Evolutionary conservation across 2,329 filamentous ascomycete genomes (phyloP).

Genomic region (Talaromyces sp.): DNA sequence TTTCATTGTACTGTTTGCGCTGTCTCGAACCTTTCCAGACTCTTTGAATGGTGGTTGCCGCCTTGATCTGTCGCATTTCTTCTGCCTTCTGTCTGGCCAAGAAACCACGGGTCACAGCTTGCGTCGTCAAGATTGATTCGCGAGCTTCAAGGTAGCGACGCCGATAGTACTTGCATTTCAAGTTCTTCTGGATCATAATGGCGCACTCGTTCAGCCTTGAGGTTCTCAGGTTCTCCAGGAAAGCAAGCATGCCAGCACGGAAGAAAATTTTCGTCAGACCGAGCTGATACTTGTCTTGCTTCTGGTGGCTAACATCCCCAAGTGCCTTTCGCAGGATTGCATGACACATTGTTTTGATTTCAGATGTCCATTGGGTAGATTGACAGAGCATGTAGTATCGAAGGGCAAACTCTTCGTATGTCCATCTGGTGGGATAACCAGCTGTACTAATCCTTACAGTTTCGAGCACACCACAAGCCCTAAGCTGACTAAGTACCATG

Average conservation of each 20-base stretch:
- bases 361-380: slow-evolving; percentile 82
- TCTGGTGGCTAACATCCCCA: slow-evolving; percentile 66
- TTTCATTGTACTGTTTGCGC: slow-evolving; percentile 68
- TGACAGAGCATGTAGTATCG: slow-evolving; percentile 97
- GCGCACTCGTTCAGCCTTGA: slow-evolving; percentile 87
- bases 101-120: slow-evolving; percentile 71
- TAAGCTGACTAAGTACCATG: slow-evolving; percentile 95
- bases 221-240: slow-evolving; percentile 89
- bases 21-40: slow-evolving; percentile 93
- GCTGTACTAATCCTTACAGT: slow-evolving; percentile 96
- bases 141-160: slow-evolving; percentile 84
- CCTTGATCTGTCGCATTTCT: slow-evolving; percentile 74
- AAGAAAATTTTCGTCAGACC: slow-evolving; percentile 99
- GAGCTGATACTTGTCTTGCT: slow-evolving; percentile 90
- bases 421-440: slow-evolving; percentile 96
- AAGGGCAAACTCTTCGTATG: slow-evolving; percentile 95
- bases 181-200: slow-evolving; percentile 97
- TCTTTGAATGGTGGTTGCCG: slow-evolving; percentile 89
- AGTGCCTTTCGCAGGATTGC: slow-evolving; percentile 85
- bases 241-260: slow-evolving; percentile 96
- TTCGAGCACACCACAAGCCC: slow-evolving; percentile 97
- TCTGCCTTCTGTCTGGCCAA: slow-evolving; percentile 71
- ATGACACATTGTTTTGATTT: slow-evolving; percentile 91
- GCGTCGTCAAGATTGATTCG: slow-evolving; percentile 70
- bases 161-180: slow-evolving; percentile 91